Base-by-base conservation (phyloP, 2,329 filamentous ascomycete species). In the Verticillium zaregamsianum region DNA sequence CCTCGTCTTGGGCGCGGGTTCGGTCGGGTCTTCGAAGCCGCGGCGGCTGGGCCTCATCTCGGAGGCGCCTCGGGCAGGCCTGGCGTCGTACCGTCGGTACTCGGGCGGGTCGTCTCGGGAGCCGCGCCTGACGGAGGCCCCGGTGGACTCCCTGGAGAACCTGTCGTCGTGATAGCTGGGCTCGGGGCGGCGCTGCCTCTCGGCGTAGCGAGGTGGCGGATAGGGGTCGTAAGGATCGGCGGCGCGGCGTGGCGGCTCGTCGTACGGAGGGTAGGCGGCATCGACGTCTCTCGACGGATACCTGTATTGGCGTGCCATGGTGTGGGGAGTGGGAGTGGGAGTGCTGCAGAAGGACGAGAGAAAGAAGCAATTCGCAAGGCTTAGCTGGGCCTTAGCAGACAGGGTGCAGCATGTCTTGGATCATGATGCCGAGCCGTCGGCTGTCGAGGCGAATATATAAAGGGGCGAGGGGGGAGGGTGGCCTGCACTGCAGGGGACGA, bases 261-360 rank as follows among this genome's bases (percentile, higher is more conserved):
- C 58, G 58, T 58, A 58, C 15, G 57, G 57, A 17, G 57, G 57
- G 17, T 58, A 58, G 23, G 32, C 57, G 35, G 40, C 45, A 28
- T 25, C 45, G 45, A 52, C 45, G n/a, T 52, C 45, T 52, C 20
- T 23, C 35, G 39, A 49, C 25, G 20, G 57, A 58, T 45, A 28
- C 45, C 37, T 58, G 25, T 40, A 28, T 3, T 58, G 57, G 25
- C 57, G 35, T 49, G 57, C 57, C 57, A 58, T 58, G 25, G 15
- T 28, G 57, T 40, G 37, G 33, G 20, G 23, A 12, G 33, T 28
- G 28, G 28, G 28, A 28, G 33, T 14, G 14, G 33, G 7, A 35
- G 23, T 25, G n/a, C 23, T 52, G 8, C 20, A 23, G 9, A 5
- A 52, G 12, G 45, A 52, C n/a, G 45, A 52, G 37, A 40, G 45